Evolutionary conservation across 257 asterid species (phyloP).

Genomic region (Ballota nigra): DNA sequence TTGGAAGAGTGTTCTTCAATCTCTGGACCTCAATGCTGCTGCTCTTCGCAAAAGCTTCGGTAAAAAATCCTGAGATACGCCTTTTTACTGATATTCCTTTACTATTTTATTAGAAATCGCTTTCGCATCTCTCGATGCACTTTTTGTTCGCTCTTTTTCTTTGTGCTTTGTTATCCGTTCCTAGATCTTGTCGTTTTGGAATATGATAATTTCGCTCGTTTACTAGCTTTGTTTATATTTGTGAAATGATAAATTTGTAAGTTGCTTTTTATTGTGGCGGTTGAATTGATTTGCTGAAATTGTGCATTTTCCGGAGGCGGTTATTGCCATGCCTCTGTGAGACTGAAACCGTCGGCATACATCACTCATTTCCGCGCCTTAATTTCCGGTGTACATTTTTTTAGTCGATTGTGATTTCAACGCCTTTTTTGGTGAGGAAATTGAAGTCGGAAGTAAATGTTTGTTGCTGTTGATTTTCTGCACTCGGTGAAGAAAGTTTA

Average conservation of each 20-base stretch:
- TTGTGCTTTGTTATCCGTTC: conserved; percentile 21
- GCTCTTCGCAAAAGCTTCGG: conserved; percentile 29
- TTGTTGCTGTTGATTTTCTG: neutral
- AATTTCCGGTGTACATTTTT: neutral
- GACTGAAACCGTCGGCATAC: conserved; percentile 35
- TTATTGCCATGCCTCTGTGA: conserved; percentile 16
- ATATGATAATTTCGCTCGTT: conserved; percentile 11
- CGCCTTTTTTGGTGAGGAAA: conserved; percentile 12
- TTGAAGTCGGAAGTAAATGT: conserved; percentile 2
- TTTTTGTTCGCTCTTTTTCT: conserved; percentile 11
- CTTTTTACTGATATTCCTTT: conserved; percentile 28
- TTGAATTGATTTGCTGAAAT: neutral
- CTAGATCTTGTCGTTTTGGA: conserved; percentile 40
- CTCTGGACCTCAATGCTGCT: conserved; percentile 26
- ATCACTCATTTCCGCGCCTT: conserved; percentile 25
- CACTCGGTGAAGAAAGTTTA: neutral
- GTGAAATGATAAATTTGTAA: neutral
- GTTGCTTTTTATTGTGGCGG: neutral
- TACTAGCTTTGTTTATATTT: neutral
- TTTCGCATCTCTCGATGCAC: conserved; percentile 33
- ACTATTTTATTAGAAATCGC: conserved; percentile 4
- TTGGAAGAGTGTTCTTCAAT: conserved; percentile 18
- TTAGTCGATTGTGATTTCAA: neutral
- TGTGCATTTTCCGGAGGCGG: conserved; percentile 32
- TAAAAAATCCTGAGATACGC: conserved; percentile 25